These are phyloP conservation scores for Tulasnella sp. DNA, from an alignment of 768 basidiomycete genomes.

Conservation along the genomic window DNA sequence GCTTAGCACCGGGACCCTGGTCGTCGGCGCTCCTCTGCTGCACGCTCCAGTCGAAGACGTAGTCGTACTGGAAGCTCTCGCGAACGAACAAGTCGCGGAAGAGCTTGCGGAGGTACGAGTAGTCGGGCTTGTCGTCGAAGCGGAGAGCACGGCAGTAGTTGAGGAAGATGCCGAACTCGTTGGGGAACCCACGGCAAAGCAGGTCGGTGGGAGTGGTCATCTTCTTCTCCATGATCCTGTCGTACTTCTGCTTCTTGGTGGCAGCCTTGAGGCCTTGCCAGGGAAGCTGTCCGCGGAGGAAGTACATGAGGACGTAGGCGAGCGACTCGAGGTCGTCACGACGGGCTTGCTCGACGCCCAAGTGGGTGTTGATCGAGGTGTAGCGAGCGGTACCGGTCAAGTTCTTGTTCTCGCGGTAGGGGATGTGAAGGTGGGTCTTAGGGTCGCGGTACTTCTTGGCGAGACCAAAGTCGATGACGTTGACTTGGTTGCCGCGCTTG, in stretches of 20 bases:
- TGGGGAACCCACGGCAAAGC: constrained; percentile 98
- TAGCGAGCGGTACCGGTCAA: constrained; percentile 98
- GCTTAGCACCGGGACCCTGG: not conserved
- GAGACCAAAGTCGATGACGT: constrained; percentile 94
- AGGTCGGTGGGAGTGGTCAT: constrained; percentile 98
- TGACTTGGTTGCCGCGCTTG: constrained; percentile 98
- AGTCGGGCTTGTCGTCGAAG: constrained; percentile 99
- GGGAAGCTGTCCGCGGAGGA: constrained; percentile 95
- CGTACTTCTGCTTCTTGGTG: constrained; percentile 99
- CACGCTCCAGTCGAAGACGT: constrained; percentile 98
- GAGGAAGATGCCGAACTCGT: constrained; percentile 98
- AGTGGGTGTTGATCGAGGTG: constrained; percentile 98
- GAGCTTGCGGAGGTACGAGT: constrained; percentile 98
- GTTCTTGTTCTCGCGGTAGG: constrained; percentile 99
- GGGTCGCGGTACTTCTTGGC: constrained; percentile 99
- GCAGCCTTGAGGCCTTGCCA: constrained; percentile 99
- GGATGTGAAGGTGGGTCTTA: constrained; percentile 99
- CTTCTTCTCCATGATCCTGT: constrained; percentile 99
- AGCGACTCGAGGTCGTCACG: constrained; percentile 98
- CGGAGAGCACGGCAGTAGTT: constrained; percentile 99
- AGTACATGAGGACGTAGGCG: constrained; percentile 99
- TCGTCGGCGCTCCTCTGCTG: constrained; percentile 51
- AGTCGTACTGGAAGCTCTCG: constrained; percentile 98
- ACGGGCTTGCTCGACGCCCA: constrained; percentile 97
- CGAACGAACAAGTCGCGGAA: constrained; percentile 98